Evolutionary conservation across 192 early-diverging fungal species (phyloP).

Genomic region (Coemansia nantahalensis): DNA sequence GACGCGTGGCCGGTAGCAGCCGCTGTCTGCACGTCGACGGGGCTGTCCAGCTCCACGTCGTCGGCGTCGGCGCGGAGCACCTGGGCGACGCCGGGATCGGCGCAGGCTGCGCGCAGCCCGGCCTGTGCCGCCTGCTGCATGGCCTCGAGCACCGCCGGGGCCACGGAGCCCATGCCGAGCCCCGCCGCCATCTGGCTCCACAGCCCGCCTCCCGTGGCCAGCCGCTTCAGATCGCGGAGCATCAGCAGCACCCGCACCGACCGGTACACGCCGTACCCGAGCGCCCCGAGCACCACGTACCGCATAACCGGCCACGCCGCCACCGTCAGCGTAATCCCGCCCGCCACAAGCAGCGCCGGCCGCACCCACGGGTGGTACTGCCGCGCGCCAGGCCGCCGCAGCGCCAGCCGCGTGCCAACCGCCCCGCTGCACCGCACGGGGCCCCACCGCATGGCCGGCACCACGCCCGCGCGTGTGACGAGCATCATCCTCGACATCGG

Average conservation of each 20-base stretch:
- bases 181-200: neutral
- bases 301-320: slow-evolving; percentile 42
- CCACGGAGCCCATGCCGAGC: neutral
- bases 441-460: neutral
- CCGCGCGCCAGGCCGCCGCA: neutral
- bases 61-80: slow-evolving; percentile 2
- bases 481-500: too few relatives aligned
- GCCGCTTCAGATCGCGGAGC: slow-evolving; percentile 3
- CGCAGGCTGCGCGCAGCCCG: slow-evolving; percentile 9
- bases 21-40: slow-evolving; percentile 14
- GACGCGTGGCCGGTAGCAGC: neutral
- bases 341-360: slow-evolving; percentile 26
- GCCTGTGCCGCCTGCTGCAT: slow-evolving; percentile 2
- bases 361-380: neutral
- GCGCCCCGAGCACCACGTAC: slow-evolving; percentile 30
- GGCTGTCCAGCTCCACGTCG: slow-evolving; percentile 17
- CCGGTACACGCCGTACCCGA: slow-evolving; percentile 31
- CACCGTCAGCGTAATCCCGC: slow-evolving; percentile 21
- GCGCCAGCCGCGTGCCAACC: too few relatives aligned
- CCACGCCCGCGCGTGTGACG: slow-evolving; percentile 13
- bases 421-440: too few relatives aligned
- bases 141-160: slow-evolving; percentile 2
- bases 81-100: neutral
- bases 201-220: neutral
- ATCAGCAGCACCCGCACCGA: slow-evolving; percentile 5